Percentiles rank a stretch among this genome's conserved stretches.
These are phyloP conservation scores for Scopulariopsis brevicaulis DNA, from an alignment of 2,329 filamentous ascomycete genomes.

Conservation along the genomic window DNA sequence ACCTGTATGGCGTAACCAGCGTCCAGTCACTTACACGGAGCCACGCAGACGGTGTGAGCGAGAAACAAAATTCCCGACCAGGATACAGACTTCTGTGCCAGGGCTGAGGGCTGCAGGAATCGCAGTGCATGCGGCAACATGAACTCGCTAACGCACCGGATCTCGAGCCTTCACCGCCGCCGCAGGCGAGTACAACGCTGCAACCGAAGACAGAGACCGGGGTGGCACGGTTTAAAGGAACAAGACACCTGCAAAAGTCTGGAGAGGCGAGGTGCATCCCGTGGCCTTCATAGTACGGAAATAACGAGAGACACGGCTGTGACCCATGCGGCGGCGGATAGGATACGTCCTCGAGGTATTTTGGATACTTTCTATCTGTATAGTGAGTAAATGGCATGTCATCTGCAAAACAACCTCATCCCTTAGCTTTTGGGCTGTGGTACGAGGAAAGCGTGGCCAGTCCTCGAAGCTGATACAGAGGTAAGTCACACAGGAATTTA, in stretches of 20 bases:
- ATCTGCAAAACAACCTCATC: neutral
- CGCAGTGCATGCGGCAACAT: neutral
- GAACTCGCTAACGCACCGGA: slow-evolving; percentile 4
- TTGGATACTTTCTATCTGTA: neutral
- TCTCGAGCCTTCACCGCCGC: neutral
- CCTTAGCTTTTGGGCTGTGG: neutral
- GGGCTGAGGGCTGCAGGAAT: neutral
- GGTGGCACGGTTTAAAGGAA: neutral
- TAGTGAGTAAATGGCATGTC: neutral
- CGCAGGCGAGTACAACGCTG: neutral
- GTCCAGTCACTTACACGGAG: neutral
- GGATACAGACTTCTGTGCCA: neutral
- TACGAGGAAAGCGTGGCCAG: neutral
- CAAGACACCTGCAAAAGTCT: neutral
- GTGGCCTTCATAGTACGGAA: neutral
- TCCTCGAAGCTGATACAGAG: neutral
- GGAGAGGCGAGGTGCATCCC: slow-evolving; percentile 1
- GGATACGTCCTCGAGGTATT: neutral
- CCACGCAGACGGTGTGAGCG: neutral
- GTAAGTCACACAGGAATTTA: neutral
- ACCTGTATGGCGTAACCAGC: neutral
- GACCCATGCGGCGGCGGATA: neutral
- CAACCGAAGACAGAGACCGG: neutral
- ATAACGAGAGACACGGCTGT: neutral
- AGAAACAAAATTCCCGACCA: neutral